These are phyloP conservation scores for Hebeloma cylindrosporum DNA, from an alignment of 768 basidiomycete species.

Conservation along the genomic window DNA sequence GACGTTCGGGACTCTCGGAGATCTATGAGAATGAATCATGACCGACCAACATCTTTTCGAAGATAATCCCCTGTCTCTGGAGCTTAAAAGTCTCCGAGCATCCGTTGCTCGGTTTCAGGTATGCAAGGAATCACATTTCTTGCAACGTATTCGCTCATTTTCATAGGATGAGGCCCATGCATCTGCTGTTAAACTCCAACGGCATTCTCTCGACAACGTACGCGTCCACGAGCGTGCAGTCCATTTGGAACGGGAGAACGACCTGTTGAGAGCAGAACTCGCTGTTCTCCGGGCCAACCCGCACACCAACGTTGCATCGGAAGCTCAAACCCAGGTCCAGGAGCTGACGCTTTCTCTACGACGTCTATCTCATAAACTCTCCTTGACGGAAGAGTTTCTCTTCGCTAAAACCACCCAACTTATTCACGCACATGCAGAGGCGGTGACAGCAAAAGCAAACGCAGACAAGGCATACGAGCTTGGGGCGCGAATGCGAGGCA, in stretches of 20 bases:
- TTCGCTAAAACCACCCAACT: constrained; percentile 50
- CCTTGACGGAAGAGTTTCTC: constrained; percentile 57
- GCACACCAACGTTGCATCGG: constrained; percentile 35
- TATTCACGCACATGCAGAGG: constrained; percentile 41
- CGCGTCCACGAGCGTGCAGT: constrained; percentile 46
- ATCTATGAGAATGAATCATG: no score
- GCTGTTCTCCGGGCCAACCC: constrained; percentile 54
- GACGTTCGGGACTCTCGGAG: no score
- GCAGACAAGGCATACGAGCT: constrained; percentile 56
- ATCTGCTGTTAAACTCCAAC: constrained; percentile 66
- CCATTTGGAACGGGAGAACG: constrained; percentile 60
- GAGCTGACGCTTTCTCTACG: constrained; percentile 70
- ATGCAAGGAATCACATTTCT: constrained; percentile 12
- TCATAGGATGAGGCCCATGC: constrained; percentile 67
- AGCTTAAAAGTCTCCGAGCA: constrained; percentile 46
- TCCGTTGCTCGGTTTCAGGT: constrained; percentile 54
- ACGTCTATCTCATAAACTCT: constrained; percentile 66
- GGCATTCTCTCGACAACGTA: constrained; percentile 54
- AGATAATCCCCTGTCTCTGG: constrained; percentile 46
- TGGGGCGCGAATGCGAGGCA: constrained; percentile 49
- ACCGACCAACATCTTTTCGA: no score
- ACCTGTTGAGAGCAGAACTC: constrained; percentile 54
- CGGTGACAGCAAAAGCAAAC: constrained; percentile 39
- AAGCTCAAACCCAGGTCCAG: constrained; percentile 34
- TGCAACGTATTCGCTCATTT: constrained; percentile 2